Conservation (phyloP, 108 stramenopile genomes). For the Seminavis robusta region DNA sequence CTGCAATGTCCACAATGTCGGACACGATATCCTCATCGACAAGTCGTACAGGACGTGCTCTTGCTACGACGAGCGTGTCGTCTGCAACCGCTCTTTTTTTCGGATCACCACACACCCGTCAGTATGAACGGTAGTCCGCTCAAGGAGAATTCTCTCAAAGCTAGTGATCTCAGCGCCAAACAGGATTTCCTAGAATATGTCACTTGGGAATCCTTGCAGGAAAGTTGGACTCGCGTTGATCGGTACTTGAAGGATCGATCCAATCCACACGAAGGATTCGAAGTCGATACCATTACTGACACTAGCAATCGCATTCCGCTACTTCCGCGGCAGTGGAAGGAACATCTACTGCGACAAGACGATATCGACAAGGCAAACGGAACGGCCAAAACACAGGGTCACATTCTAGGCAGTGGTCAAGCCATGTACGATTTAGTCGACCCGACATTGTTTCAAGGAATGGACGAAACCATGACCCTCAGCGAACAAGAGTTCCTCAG, state of each 20-base stretch:
- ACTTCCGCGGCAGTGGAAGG: background rate
- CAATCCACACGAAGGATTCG: no score
- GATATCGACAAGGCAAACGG: slow-evolving; percentile 2
- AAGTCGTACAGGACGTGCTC: slow-evolving; percentile 37
- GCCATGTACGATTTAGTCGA: slow-evolving; percentile 18
- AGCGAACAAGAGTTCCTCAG: slow-evolving; percentile 72
- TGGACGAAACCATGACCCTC: slow-evolving; percentile 64
- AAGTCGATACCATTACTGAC: no score
- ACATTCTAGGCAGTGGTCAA: background rate
- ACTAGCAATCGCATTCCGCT: no score
- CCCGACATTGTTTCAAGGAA: slow-evolving; percentile 65
- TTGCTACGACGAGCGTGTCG: slow-evolving; percentile 42
- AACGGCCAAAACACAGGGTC: background rate
- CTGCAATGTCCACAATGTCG: slow-evolving; percentile 79
- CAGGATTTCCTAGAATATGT: no score
- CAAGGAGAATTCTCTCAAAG: no score
- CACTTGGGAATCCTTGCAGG: no score
- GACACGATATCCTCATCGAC: slow-evolving; percentile 35
- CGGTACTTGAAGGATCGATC: no score
- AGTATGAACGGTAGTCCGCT: no score
- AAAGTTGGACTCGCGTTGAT: no score
- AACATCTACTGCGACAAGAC: background rate
- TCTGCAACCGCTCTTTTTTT: slow-evolving; percentile 1
- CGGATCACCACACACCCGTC: no score
- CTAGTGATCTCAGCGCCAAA: no score